Evolutionary conservation across 2,329 filamentous ascomycete genomes (phyloP), one percentile per base, ranked within the genome.

Genomic region (Juglanconis oblonga): DNA sequence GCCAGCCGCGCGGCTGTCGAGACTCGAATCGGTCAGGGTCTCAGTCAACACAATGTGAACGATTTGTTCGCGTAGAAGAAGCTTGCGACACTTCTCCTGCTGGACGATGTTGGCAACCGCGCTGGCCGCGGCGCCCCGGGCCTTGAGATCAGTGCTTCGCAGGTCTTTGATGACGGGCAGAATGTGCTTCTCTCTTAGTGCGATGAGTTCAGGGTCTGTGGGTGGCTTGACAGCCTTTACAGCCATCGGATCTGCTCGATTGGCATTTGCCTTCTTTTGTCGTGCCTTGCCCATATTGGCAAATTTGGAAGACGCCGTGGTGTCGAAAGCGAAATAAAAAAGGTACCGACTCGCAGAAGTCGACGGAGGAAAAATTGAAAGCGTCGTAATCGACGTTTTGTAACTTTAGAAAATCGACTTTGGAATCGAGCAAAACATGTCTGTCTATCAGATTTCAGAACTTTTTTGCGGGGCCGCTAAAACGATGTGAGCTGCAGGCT

Each of bases 51-150:
- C 71, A 55, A 83, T 82, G 66, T 81, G 81, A 48, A 89, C 85
- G 64, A 90, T 78, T 71, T 88, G 84, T 72, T 90, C 87, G 29
- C 86, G 78, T 62, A 89, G 75, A 29, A 90, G 78, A 58, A 90
- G 71, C 72, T 88, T 89, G 64, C 87, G 80, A 67, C 84, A 87
- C 65, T 78, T 82, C 33, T 78, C 68, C 66, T 89, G 85, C 58
- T 86, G 80, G 54, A 89, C 81, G 55, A 87, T 81, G 72, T 84
- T 87, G 60, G 81, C 79, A 55, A 89, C 79, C 31, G 85, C 85
- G 14, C 75, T 73, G 7, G 87, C 85, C 10, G 87, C 87, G 2
- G 81, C 70, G 5, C 83, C 81, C 57, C 86, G 81, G n/a, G 79
- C 80, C 69, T 83, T 85, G 53, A 82, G 76, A 47, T 88, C 83